Percentiles rank a stretch among this genome's conserved stretches.
Evolutionary conservation across 257 asterid genomes (phyloP).

Genomic region (Jacaranda mimosifolia): DNA sequence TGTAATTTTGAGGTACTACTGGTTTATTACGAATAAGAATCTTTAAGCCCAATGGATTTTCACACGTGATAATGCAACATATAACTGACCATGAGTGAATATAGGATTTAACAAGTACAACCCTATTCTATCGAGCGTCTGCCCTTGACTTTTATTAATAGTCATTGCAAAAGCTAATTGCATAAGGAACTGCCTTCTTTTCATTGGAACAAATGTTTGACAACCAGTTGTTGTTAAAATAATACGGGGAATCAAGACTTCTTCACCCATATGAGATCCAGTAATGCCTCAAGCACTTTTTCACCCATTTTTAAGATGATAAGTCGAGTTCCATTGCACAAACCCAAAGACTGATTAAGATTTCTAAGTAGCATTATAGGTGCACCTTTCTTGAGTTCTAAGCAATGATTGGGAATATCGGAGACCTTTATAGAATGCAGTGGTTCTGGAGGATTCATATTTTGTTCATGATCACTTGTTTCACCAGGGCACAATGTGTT

Average conservation of each 20-base stretch:
- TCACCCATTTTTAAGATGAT: not conserved
- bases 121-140: not conserved
- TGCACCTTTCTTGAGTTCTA: not conserved
- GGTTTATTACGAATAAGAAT: not conserved
- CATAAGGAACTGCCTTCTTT: no score
- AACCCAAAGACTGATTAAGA: not conserved
- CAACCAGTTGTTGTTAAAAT: not conserved
- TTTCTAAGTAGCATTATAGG: slow-evolving; percentile 2
- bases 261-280: not conserved
- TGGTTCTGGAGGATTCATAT: not conserved
- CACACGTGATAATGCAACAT: not conserved
- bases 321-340: not conserved
- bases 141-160: not conserved
- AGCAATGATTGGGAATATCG: not conserved
- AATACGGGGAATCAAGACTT: no score
- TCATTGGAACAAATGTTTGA: no score
- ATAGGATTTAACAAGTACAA: not conserved
- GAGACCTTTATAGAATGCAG: not conserved
- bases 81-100: not conserved
- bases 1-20: not conserved
- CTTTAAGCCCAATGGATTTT: not conserved
- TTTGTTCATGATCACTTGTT: not conserved
- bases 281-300: not conserved
- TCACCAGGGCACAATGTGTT: not conserved
- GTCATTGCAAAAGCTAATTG: no score